phyloP scores from a whole-genome alignment of 192 early-diverging fungal species.

The Gorgonomyces haynaldii region DNA sequence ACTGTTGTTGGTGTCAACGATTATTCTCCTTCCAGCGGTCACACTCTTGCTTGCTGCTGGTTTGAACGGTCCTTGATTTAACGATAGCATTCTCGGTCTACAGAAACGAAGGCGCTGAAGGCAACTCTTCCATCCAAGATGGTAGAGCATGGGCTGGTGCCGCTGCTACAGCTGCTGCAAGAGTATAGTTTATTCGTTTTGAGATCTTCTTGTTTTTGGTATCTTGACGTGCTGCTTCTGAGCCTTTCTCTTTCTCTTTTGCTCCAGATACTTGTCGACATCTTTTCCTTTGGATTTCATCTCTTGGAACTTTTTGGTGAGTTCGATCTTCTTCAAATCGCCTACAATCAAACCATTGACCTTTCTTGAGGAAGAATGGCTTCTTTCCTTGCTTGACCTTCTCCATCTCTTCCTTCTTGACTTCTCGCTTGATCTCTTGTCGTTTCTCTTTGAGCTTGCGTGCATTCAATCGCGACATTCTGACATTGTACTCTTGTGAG shows the following conservation, averaged over 20 bases:
- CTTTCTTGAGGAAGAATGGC: slow-evolving; percentile 86
- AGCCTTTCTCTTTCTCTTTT: slow-evolving; percentile 87
- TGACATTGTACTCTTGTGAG: slow-evolving; percentile 36
- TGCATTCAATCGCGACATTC: slow-evolving; percentile 19
- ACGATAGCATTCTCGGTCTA: neutral
- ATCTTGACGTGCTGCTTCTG: slow-evolving; percentile 66
- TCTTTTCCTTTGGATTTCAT: slow-evolving; percentile 53
- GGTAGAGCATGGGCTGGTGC: no score
- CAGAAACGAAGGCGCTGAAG: slow-evolving; percentile 1
- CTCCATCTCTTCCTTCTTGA: slow-evolving; percentile 72
- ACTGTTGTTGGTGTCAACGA: slow-evolving; percentile 13
- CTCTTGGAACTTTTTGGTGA: slow-evolving; percentile 75
- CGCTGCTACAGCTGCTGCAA: no score
- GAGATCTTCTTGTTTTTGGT: slow-evolving; percentile 21
- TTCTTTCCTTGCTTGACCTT: slow-evolving; percentile 78
- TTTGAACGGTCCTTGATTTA: slow-evolving; percentile 17
- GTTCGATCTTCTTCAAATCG: slow-evolving; percentile 71
- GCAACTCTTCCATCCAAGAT: no score
- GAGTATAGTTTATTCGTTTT: neutral
- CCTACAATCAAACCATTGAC: slow-evolving; percentile 42
- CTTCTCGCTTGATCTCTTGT: slow-evolving; percentile 55
- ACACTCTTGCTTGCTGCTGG: slow-evolving; percentile 13
- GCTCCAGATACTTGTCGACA: slow-evolving; percentile 80
- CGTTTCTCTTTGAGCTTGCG: slow-evolving; percentile 30
- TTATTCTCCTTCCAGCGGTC: slow-evolving; percentile 23